Conservation (phyloP, 352 stramenopile genomes). For the Pythium vanterpoolii region DNA sequence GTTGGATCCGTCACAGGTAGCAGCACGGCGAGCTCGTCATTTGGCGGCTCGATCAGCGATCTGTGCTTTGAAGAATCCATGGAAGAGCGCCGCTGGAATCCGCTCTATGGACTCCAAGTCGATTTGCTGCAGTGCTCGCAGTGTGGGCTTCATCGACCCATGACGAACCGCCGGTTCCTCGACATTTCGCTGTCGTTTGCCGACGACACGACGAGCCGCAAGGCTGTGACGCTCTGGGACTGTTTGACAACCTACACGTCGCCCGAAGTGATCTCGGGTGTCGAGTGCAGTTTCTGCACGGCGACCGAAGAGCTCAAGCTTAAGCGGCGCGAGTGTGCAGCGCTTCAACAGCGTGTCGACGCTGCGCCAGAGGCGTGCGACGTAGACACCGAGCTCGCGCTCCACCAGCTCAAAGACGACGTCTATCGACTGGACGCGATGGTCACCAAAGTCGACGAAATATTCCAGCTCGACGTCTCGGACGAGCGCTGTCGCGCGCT, state of each 20-base stretch:
- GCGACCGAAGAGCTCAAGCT: slow-evolving; percentile 46
- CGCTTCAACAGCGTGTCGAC: slow-evolving; percentile 27
- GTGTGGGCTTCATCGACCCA: slow-evolving; percentile 61
- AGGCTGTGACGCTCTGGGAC: slow-evolving; percentile 43
- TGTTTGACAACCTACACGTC: slow-evolving; percentile 66
- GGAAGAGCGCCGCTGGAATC: slow-evolving; percentile 70
- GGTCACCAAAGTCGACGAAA: slow-evolving; percentile 14
- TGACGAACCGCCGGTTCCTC: slow-evolving; percentile 76
- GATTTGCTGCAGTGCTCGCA: slow-evolving; percentile 71
- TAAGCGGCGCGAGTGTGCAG: slow-evolving; percentile 19
- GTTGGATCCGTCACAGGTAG: slow-evolving; percentile 1
- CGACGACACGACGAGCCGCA: slow-evolving; percentile 23
- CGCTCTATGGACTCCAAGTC: slow-evolving; percentile 73
- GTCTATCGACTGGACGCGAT: slow-evolving; percentile 55
- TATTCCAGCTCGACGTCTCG: slow-evolving; percentile 23
- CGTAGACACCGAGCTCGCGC: slow-evolving; percentile 47
- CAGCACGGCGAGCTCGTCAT: slow-evolving; percentile 10
- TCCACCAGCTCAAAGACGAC: slow-evolving; percentile 65
- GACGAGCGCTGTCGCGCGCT: slow-evolving; percentile 32
- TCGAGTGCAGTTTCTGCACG: slow-evolving; percentile 78
- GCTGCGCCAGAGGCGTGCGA: slow-evolving; percentile 15
- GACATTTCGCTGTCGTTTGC: slow-evolving; percentile 76
- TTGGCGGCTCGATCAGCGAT: slow-evolving; percentile 62
- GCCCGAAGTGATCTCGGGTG: slow-evolving; percentile 61
- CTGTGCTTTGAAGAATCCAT: slow-evolving; percentile 57